These are phyloP conservation scores for Penicillium bovifimosum DNA, from an alignment of 495 filamentous ascomycete species.

Conservation along the genomic window DNA sequence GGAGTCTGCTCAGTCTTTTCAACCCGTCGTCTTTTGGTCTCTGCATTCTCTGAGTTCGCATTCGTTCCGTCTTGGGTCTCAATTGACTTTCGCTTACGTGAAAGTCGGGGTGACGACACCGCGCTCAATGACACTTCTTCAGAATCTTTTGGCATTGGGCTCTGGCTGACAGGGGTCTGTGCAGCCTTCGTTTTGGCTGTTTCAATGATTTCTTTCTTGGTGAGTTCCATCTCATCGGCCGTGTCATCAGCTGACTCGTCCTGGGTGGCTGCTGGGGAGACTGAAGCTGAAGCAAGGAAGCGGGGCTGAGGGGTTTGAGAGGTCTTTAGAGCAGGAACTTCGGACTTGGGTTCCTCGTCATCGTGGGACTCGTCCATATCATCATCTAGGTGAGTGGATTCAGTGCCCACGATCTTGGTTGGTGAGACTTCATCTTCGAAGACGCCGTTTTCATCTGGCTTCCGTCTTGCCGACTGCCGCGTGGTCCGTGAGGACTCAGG, in stretches of 20 bases:
- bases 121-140: neutral
- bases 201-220: neutral
- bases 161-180: neutral
- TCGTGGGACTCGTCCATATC: constrained; percentile 1
- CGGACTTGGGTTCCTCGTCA: constrained; percentile 8
- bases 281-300: constrained; percentile 1
- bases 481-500: constrained; percentile 39
- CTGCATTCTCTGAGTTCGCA: constrained; percentile 8
- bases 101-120: constrained; percentile 13
- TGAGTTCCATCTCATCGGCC: neutral
- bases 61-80: constrained; percentile 23
- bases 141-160: neutral
- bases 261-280: neutral
- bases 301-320: constrained; percentile 5
- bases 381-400: constrained; percentile 11
- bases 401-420: constrained; percentile 12
- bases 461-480: constrained; percentile 34
- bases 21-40: constrained; percentile 29
- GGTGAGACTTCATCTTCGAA: constrained; percentile 18
- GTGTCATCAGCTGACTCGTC: neutral
- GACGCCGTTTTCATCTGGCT: constrained; percentile 14
- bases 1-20: constrained; percentile 25
- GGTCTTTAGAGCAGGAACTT: neutral
- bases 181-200: neutral
- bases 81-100: constrained; percentile 30